These are phyloP conservation scores for Dimocarpus longan DNA, from an alignment of 345 rosid genomes.

Conservation along the genomic window DNA sequence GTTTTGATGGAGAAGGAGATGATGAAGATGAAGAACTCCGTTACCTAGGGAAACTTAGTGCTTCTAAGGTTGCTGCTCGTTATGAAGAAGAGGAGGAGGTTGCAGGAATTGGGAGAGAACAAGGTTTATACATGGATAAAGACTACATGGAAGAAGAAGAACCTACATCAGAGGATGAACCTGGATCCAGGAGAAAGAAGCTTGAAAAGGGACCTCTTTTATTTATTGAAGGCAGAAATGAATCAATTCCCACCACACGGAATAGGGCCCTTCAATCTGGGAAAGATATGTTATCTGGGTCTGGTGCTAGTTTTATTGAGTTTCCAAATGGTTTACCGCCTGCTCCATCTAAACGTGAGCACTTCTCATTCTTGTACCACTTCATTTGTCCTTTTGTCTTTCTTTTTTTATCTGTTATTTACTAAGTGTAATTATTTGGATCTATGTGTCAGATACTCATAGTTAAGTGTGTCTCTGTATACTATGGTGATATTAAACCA, in stretches of 20 bases:
- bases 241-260: slow-evolving; percentile 52
- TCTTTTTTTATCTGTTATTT: background rate
- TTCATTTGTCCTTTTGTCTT: background rate
- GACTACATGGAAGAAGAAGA: slow-evolving; percentile 44
- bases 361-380: slow-evolving; percentile 3
- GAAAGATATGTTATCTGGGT: slow-evolving; percentile 46
- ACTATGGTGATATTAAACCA: background rate
- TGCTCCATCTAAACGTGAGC: slow-evolving; percentile 65
- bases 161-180: slow-evolving; percentile 38
- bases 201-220: slow-evolving; percentile 39
- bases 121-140: slow-evolving; percentile 21
- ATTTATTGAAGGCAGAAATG: slow-evolving; percentile 40
- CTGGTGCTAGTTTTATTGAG: slow-evolving; percentile 45
- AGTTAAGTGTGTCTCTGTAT: background rate
- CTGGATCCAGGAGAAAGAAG: slow-evolving; percentile 42
- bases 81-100: slow-evolving; percentile 36
- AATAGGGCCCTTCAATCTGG: slow-evolving; percentile 60
- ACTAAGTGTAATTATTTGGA: background rate
- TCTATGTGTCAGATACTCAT: background rate
- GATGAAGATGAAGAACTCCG: slow-evolving; percentile 67
- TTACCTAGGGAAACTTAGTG: slow-evolving; percentile 57
- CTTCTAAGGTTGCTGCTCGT: slow-evolving; percentile 37
- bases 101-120: slow-evolving; percentile 36
- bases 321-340: slow-evolving; percentile 75
- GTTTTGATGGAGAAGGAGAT: slow-evolving; percentile 47